A percentile compares a stretch with the other conserved stretches of the same genome.
Conservation (phyloP, 2,329 filamentous ascomycete genomes). For the Magnaporthales sp. region DNA sequence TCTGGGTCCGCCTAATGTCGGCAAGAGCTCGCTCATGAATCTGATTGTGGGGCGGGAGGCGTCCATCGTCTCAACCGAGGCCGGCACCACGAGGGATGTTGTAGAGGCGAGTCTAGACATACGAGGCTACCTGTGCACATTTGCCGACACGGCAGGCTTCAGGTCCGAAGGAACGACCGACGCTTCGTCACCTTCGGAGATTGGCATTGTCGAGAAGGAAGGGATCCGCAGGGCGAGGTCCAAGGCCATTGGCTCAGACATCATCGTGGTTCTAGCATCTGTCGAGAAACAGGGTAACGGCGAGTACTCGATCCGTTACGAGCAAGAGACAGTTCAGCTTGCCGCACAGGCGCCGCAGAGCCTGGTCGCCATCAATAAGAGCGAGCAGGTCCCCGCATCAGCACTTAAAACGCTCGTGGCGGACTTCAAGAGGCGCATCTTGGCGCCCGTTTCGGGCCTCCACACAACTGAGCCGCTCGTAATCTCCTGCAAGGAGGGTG, state of each 20-base stretch:
- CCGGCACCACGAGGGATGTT: slow-evolving; percentile 88
- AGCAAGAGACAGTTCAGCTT: slow-evolving; percentile 45
- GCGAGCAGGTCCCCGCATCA: slow-evolving; percentile 33
- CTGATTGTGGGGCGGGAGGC: slow-evolving; percentile 83
- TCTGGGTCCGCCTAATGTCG: slow-evolving; percentile 85
- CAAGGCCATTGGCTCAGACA: slow-evolving; percentile 73
- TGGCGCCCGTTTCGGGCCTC: slow-evolving; percentile 29
- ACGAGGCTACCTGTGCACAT: slow-evolving; percentile 81
- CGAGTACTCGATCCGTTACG: slow-evolving; percentile 37
- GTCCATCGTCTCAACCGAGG: slow-evolving; percentile 88
- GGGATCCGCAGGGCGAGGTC: slow-evolving; percentile 81
- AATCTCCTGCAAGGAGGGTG: slow-evolving; percentile 63
- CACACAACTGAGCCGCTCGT: slow-evolving; percentile 32
- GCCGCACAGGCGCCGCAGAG: slow-evolving; percentile 38
- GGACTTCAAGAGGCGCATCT: slow-evolving; percentile 24
- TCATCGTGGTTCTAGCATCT: slow-evolving; percentile 74
- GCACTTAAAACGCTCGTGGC: slow-evolving; percentile 27
- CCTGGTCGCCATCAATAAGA: slow-evolving; percentile 56
- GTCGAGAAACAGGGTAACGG: slow-evolving; percentile 42
- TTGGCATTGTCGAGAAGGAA: slow-evolving; percentile 76
- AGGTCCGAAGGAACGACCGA: slow-evolving; percentile 32
- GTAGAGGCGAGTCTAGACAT: slow-evolving; percentile 88
- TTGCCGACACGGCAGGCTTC: slow-evolving; percentile 91
- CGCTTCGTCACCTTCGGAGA: slow-evolving; percentile 15
- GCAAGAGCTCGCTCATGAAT: slow-evolving; percentile 92